These are phyloP conservation scores for Colletotrichum neosansevieriae DNA, from an alignment of 2,329 filamentous ascomycete genomes.

Conservation along the genomic window DNA sequence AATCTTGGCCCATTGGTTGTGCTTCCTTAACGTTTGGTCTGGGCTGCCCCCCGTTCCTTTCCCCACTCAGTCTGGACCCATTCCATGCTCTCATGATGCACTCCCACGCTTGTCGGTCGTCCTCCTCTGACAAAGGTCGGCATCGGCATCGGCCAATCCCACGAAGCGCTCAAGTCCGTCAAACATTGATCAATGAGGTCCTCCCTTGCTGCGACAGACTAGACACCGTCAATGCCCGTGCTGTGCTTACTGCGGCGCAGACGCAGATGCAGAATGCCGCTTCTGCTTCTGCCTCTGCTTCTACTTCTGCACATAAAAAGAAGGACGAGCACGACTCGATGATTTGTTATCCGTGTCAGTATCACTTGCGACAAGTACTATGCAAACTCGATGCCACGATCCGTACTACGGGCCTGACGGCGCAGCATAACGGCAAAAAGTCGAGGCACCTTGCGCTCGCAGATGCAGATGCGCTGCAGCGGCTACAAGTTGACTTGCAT, in stretches of 20 bases:
- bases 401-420: slow-evolving; percentile 8
- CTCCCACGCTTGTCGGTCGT: slow-evolving; percentile 13
- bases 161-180: slow-evolving; percentile 44
- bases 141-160: slow-evolving; percentile 44
- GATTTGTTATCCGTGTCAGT: too few relatives aligned
- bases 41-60: slow-evolving; percentile 12
- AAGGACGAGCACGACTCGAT: background rate
- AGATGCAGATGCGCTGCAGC: slow-evolving; percentile 14
- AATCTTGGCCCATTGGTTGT: slow-evolving; percentile 6
- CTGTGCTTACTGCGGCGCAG: background rate
- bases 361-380: background rate
- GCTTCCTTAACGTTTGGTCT: too few relatives aligned
- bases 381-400: background rate
- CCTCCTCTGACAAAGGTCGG: slow-evolving; percentile 41
- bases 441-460: slow-evolving; percentile 11
- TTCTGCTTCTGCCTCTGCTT: background rate
- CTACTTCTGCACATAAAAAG: background rate
- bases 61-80: slow-evolving; percentile 8
- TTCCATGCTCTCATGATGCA: slow-evolving; percentile 14
- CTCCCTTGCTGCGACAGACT: slow-evolving; percentile 42
- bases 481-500: slow-evolving; percentile 29
- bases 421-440: slow-evolving; percentile 1
- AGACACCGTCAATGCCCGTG: slow-evolving; percentile 42
- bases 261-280: slow-evolving; percentile 5
- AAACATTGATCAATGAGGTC: slow-evolving; percentile 49